These are phyloP conservation scores for Cadophora sp. DNA, from an alignment of 2,329 filamentous ascomycete genomes.

Conservation along the genomic window DNA sequence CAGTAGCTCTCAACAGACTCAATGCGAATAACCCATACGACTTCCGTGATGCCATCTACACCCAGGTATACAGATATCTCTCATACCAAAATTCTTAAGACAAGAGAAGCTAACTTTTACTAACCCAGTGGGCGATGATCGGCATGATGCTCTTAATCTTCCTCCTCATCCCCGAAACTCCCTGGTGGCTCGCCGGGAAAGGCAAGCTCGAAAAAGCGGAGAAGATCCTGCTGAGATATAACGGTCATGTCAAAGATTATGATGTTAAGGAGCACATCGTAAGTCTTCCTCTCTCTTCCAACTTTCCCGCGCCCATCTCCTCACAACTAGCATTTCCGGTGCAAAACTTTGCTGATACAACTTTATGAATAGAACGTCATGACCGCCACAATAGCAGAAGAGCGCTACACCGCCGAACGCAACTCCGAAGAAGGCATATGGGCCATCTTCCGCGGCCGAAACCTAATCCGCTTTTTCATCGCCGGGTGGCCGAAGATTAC, in stretches of 20 bases:
- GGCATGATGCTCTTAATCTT: conserved; percentile 50
- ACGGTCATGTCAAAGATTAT: conserved; percentile 41
- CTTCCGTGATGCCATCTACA: conserved; percentile 51
- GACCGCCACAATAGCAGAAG: conserved; percentile 37
- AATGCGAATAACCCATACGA: conserved; percentile 43
- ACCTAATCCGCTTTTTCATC: conserved; percentile 43
- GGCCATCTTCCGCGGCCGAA: conserved; percentile 43
- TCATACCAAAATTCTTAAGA: too few species aligned
- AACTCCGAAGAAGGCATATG: conserved; percentile 40
- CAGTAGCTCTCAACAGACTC: conserved; percentile 49
- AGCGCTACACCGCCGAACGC: conserved; percentile 36
- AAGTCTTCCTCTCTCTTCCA: conserved; percentile 21
- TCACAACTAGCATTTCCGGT: background rate
- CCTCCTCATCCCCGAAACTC: conserved; percentile 48
- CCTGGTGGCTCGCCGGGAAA: conserved; percentile 48
- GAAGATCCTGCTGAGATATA: conserved; percentile 33
- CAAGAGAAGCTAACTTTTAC: too few species aligned
- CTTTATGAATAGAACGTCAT: conserved; percentile 25
- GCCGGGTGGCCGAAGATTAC: conserved; percentile 39
- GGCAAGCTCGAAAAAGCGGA: conserved; percentile 42
- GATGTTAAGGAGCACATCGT: conserved; percentile 43
- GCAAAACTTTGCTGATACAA: background rate
- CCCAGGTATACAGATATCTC: conserved; percentile 48
- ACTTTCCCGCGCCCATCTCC: conserved; percentile 23
- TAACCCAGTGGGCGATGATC: conserved; percentile 51